Percentiles rank a stretch among this genome's conserved stretches.
Conservation (phyloP, 441 rosid species). For the Erodium trifolium region DNA sequence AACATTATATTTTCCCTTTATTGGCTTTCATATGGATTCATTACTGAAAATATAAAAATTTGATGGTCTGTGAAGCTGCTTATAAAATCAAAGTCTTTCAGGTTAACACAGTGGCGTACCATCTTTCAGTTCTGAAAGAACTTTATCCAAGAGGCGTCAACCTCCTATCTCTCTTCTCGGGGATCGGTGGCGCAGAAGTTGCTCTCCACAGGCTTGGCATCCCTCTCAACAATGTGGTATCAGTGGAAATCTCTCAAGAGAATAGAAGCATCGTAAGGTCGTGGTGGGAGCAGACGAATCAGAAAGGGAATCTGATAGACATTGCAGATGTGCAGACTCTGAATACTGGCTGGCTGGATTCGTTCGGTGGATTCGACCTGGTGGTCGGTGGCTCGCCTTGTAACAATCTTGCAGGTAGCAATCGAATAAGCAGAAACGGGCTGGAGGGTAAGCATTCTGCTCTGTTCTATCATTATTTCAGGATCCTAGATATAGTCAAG, state of each 20-base stretch:
- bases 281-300: constrained; percentile 90
- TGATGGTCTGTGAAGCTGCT: too few relatives aligned
- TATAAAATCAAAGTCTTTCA: constrained; percentile 21
- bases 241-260: constrained; percentile 62
- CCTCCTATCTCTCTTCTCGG: constrained; percentile 77
- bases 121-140: constrained; percentile 56
- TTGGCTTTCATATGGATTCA: too few relatives aligned
- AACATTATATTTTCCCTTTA: too few relatives aligned
- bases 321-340: constrained; percentile 44
- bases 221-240: constrained; percentile 54
- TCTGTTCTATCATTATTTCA: constrained; percentile 57
- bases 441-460: constrained; percentile 74
- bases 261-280: constrained; percentile 48
- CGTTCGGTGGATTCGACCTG: constrained; percentile 70
- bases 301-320: constrained; percentile 50
- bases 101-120: constrained; percentile 93
- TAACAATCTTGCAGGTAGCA: constrained; percentile 81
- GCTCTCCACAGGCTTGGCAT: constrained; percentile 74
- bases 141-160: constrained; percentile 63
- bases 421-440: constrained; percentile 55
- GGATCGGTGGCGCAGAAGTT: constrained; percentile 93
- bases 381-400: constrained; percentile 88
- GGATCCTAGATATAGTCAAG: constrained; percentile 36
- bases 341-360: constrained; percentile 30
- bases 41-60: too few relatives aligned